Percentiles rank a stretch among this genome's conserved stretches.
These are phyloP conservation scores for Anacardium occidentale DNA, from an alignment of 345 rosid species.

Conservation along the genomic window DNA sequence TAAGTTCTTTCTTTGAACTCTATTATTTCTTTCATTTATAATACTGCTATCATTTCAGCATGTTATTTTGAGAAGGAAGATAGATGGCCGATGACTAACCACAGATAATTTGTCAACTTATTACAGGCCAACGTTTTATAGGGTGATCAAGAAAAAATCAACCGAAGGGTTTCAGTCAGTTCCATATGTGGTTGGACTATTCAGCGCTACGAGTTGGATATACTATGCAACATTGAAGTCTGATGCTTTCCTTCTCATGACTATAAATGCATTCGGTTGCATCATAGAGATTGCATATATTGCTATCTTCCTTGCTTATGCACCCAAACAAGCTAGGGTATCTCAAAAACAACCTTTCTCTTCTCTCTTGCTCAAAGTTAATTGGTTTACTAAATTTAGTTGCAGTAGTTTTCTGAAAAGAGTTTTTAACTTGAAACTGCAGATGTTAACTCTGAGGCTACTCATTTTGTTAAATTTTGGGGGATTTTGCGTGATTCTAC, in stretches of 20 bases:
- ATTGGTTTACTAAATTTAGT: too few relatives aligned
- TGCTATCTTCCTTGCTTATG: slow-evolving; percentile 48
- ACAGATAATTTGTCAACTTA: background rate
- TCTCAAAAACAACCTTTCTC: background rate
- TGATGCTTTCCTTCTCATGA: slow-evolving; percentile 60
- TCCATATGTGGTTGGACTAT: slow-evolving; percentile 62
- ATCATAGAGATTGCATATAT: slow-evolving; percentile 62
- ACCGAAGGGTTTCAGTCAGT: slow-evolving; percentile 71
- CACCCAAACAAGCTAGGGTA: slow-evolving; percentile 57
- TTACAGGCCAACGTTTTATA: slow-evolving; percentile 64
- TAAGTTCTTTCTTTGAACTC: slow-evolving; percentile 17
- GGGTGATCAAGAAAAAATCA: slow-evolving; percentile 67
- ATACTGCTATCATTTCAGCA: background rate
- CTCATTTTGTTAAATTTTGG: slow-evolving; percentile 31
- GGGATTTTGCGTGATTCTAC: slow-evolving; percentile 28
- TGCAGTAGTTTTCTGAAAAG: background rate
- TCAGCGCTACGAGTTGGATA: slow-evolving; percentile 66
- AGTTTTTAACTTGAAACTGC: slow-evolving; percentile 10
- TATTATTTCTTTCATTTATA: background rate
- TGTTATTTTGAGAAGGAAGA: background rate
- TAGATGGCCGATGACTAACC: background rate
- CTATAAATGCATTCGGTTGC: slow-evolving; percentile 63
- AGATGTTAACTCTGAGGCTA: slow-evolving; percentile 28
- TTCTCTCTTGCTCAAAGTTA: background rate
- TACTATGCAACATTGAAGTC: slow-evolving; percentile 60